A percentile compares a stretch with the other conserved stretches of the same genome.
phyloP scores from a whole-genome alignment of 306 rosid genomes.

The Styphnolobium japonicum region DNA sequence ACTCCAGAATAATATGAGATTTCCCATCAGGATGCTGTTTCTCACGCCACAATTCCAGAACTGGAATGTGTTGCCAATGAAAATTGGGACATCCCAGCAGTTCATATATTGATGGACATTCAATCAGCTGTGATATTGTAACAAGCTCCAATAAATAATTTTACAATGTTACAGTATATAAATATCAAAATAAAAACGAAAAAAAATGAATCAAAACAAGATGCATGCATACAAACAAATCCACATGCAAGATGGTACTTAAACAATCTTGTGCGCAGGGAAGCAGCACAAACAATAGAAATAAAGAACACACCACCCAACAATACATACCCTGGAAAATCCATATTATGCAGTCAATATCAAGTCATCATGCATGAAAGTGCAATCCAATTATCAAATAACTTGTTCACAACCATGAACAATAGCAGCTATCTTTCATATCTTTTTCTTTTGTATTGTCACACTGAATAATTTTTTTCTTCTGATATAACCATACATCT shows the following conservation, averaged over 20 bases:
- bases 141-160: conserved; percentile 33
- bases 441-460: neutral
- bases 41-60: conserved; percentile 78
- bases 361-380: conserved; percentile 7
- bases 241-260: conserved; percentile 8
- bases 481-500: neutral
- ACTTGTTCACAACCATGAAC: neutral
- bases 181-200: neutral
- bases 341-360: neutral
- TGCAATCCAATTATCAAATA: neutral
- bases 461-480: neutral
- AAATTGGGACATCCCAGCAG: conserved; percentile 67
- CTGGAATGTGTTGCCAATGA: conserved; percentile 70
- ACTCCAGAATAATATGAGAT: conserved; percentile 60
- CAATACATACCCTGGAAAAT: conserved; percentile 11
- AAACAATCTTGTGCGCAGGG: neutral
- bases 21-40: conserved; percentile 52
- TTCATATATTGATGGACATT: conserved; percentile 91
- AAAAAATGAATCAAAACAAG: neutral
- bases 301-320: neutral
- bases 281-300: conserved; percentile 15
- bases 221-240: neutral
- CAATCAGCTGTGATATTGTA: conserved; percentile 70
- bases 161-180: conserved; percentile 13
- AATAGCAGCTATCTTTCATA: neutral